These are phyloP conservation scores for Moesziomyces parantarcticus DNA, from an alignment of 1,284 basidiomycete species.

Conservation along the genomic window DNA sequence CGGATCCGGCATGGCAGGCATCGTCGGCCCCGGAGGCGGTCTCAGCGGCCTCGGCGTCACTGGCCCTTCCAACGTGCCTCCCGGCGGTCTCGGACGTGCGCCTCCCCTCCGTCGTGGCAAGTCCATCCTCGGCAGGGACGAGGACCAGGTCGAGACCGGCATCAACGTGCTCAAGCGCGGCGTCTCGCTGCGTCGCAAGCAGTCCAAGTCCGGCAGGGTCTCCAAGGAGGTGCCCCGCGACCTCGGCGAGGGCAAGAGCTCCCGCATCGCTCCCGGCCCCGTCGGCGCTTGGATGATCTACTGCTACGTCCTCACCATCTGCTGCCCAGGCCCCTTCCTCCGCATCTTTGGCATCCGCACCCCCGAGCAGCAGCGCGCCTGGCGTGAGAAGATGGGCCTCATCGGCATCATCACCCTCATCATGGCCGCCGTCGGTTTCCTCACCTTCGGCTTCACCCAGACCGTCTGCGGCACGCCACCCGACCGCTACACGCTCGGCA, in stretches of 20 bases:
- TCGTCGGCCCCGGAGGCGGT: slow-evolving; percentile 64
- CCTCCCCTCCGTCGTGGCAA: slow-evolving; percentile 64
- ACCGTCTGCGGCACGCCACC: slow-evolving; percentile 87
- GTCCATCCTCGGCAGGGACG: slow-evolving; percentile 66
- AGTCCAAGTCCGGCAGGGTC: slow-evolving; percentile 40
- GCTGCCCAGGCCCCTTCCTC: slow-evolving; percentile 76
- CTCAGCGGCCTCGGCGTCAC: slow-evolving; percentile 65
- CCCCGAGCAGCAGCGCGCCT: slow-evolving; percentile 93
- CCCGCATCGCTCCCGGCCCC: slow-evolving; percentile 74
- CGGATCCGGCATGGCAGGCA: slow-evolving; percentile 46
- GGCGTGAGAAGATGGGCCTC: slow-evolving; percentile 98
- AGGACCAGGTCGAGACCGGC: slow-evolving; percentile 65
- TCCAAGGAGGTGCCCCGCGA: slow-evolving; percentile 57
- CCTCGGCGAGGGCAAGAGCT: slow-evolving; percentile 46
- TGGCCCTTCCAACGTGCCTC: slow-evolving; percentile 51
- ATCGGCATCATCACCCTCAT: slow-evolving; percentile 80
- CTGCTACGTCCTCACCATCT: slow-evolving; percentile 86
- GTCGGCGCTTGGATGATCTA: slow-evolving; percentile 96
- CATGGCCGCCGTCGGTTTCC: slow-evolving; percentile 94
- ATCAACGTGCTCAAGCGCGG: slow-evolving; percentile 67
- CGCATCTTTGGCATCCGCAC: slow-evolving; percentile 79
- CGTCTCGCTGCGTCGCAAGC: slow-evolving; percentile 60
- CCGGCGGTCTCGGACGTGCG: slow-evolving; percentile 54
- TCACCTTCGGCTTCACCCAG: slow-evolving; percentile 99
- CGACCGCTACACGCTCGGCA: slow-evolving; percentile 81